These are phyloP conservation scores for Zygnema cylindricum DNA, from an alignment of 139 green algal genomes.

Conservation along the genomic window DNA sequence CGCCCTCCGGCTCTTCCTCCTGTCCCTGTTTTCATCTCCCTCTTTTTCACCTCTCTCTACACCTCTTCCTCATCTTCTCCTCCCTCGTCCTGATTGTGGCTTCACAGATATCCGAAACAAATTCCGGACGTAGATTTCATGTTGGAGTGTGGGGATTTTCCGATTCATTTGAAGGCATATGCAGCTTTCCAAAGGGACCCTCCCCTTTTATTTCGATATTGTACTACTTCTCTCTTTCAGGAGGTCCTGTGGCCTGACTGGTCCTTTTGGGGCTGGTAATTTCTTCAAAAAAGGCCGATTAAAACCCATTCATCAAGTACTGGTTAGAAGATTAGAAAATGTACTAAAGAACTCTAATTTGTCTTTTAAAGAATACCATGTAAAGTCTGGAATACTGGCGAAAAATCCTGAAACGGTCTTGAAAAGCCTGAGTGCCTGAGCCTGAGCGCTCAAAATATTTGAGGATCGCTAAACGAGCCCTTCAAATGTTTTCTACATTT, in stretches of 20 bases:
- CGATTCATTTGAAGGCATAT: background rate
- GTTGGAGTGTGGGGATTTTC: conserved; percentile 36
- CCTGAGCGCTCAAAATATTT: too few species aligned
- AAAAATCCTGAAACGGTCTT: too few species aligned
- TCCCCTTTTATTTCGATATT: conserved; percentile 37
- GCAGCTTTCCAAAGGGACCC: background rate
- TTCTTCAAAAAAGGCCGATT: too few species aligned
- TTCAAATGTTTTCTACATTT: too few species aligned
- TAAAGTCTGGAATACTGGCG: too few species aligned
- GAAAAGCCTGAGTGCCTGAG: too few species aligned
- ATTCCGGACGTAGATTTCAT: conserved; percentile 51
- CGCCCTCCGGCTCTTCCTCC: background rate
- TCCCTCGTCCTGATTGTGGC: background rate
- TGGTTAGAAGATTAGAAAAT: too few species aligned
- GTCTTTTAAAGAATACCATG: too few species aligned
- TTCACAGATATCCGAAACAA: background rate
- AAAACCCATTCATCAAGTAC: too few species aligned
- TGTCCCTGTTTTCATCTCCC: background rate
- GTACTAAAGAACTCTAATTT: too few species aligned
- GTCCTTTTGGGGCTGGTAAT: conserved; percentile 61
- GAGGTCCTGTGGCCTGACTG: conserved; percentile 52
- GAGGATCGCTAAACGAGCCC: too few species aligned
- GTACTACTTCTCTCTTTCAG: conserved; percentile 18
- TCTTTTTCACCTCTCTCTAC: background rate
- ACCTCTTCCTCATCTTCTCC: background rate